Evolutionary conservation across 2,329 filamentous ascomycete genomes (phyloP), one percentile per base, ranked within the genome.

Genomic region (Curvularia eragrostidis): DNA sequence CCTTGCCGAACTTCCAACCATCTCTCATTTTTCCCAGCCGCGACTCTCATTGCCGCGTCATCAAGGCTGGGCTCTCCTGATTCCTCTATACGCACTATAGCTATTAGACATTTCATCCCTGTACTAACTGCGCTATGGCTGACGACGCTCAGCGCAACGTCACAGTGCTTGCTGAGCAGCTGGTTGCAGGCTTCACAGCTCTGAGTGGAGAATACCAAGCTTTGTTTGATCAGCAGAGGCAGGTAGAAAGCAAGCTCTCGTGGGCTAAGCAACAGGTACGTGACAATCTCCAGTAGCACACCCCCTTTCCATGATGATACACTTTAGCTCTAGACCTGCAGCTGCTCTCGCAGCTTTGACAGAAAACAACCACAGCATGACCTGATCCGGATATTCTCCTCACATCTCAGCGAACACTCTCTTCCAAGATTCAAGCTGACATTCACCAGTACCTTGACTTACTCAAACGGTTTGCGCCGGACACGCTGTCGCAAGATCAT

Each of bases 261-360:
- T 81, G 77, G 67, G 79, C 79, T 21, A 79, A 81, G 68, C 76
- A 82, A 61, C 81, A 83, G 79, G 81, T 83, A 74, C 64, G 79
- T 62, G 13, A 46, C 47, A 41, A 21, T 15, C 23, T 19, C 15
- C 26, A 28, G 10, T 53, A 49, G 42, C 30, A 59, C 42, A 21
- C 38, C 53, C 49, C 39, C 60, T 61, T 51, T 60, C 62, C 67
- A 75, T 80, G 80, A 81, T 80, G 78, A 80, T 71, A 73, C 67
- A 66, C 56, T 68, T 81, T 81, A 82, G 80, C 80, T 82, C 79
- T 82, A 81, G 80, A 82, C 76, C 80, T 82, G 78, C 74, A 83
- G 79, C 74, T 76, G 76, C 72, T 66, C 65, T 53, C 53, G 75
- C 76, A 71, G 75, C 77, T 62, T 65, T 81, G 80, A 79, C 71